Evolutionary conservation across 306 rosid genomes (phyloP), one percentile per base, ranked within the genome.

Genomic region (Begonia loranthoides): DNA sequence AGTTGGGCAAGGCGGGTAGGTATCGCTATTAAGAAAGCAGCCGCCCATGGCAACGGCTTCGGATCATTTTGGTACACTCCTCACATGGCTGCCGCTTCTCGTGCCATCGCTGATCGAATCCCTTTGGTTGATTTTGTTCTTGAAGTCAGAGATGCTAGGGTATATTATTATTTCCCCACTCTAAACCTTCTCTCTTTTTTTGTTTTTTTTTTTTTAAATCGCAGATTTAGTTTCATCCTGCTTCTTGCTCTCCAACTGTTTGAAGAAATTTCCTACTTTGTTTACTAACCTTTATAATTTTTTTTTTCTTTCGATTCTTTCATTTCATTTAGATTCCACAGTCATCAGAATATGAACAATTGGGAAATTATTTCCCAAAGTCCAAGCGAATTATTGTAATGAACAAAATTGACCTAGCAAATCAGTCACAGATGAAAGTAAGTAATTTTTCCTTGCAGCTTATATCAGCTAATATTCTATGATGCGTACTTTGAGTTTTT

Each of bases 361-460:
- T 84, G 63, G 59, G 43, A 60, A 64, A 71, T 50, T 49, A 22
- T 51, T 14, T 49, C 13, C 17, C 64, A 45, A 65, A 70, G 13
- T 36, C 50, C 0, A 79, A 64, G 51, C 69, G 60, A 17, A 81
- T 84, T 24, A 52, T 81, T 44, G 80, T 70, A 48, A 63, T 84
- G 66, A 88, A 88, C 74, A 84, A 84, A 76, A 48, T 54, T 60
- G 97, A 88, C 63, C 95, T 88, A n/a, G 93, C 89, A n/a, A 74
- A 72, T 51, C 59, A 17, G 17, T 73, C 80, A 5, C 66, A 44
- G 56, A 51, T 67, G 34, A 72, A 75, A 82, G 97, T 83, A 45
- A 7, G 63, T 15, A 41, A 44, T 41, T 67, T 47, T 51, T 64
- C 55, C 46, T 16, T 5, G 47, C 47, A 28, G 9, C 36, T 5